phyloP scores from a whole-genome alignment of 1,284 basidiomycete genomes.

The Trichosporon ovoides region DNA sequence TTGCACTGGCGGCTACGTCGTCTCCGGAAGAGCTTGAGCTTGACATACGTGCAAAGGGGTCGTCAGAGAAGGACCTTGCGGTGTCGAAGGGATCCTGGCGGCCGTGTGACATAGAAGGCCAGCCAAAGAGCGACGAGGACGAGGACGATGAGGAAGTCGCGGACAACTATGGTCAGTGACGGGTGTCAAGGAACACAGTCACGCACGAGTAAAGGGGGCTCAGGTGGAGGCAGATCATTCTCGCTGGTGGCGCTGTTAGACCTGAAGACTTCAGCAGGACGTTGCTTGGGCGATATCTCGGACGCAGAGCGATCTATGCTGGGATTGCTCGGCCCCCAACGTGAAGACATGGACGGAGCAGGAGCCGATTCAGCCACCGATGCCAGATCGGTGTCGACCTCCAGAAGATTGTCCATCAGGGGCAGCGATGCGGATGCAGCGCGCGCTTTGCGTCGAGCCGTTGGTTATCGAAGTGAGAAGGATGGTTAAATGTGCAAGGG shows the following conservation, averaged over 20 bases:
- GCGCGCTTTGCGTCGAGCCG: neutral
- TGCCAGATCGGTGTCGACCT: conserved; percentile 11
- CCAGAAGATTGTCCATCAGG: conserved; percentile 2
- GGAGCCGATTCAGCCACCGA: neutral
- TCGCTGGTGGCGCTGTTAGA: neutral
- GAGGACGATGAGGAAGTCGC: conserved; percentile 36
- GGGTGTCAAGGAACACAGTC: neutral
- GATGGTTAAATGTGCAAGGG: neutral
- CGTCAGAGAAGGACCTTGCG: conserved; percentile 32
- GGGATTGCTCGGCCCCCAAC: conserved; percentile 12
- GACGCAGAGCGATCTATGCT: conserved; percentile 4
- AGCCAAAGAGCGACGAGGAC: conserved; percentile 27
- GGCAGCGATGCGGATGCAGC: neutral
- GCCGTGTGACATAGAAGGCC: conserved; percentile 17
- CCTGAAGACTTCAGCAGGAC: neutral
- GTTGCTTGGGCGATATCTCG: conserved; percentile 13
- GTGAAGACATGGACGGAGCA: neutral
- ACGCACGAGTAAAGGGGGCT: conserved; percentile 7
- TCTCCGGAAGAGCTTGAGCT: conserved; percentile 19
- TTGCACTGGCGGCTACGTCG: conserved; percentile 9
- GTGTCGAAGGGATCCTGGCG: conserved; percentile 38
- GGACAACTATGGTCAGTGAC: conserved; percentile 23
- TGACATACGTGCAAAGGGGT: conserved; percentile 30
- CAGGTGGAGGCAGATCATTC: neutral
- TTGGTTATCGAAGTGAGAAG: neutral